Evolutionary conservation across 2,329 filamentous ascomycete genomes (phyloP).

Genomic region (Ophiostoma quercus): DNA sequence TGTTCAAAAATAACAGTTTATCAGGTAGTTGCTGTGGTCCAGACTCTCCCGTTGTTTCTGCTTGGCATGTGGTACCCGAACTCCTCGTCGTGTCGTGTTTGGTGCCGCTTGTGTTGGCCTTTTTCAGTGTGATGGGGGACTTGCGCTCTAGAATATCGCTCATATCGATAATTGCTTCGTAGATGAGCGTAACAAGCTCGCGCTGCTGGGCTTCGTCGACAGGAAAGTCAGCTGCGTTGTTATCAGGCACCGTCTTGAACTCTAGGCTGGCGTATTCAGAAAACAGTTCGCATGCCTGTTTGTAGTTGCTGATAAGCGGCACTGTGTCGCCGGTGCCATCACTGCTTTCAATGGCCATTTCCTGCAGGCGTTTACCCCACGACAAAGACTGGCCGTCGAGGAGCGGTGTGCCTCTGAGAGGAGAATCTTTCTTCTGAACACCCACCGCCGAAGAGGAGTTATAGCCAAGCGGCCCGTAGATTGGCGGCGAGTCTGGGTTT

Average conservation of each 20-base stretch:
- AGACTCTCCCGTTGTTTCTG: not conserved
- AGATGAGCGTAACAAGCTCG: conserved; percentile 31
- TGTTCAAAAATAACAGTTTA: not conserved
- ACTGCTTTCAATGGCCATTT: conserved; percentile 15
- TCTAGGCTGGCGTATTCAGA: conserved; percentile 26
- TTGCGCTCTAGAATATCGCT: conserved; percentile 25
- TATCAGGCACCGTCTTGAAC: conserved; percentile 18
- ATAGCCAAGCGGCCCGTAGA: conserved; percentile 11
- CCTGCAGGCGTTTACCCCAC: conserved; percentile 23
- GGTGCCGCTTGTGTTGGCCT: not conserved
- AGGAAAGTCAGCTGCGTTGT: conserved; percentile 24
- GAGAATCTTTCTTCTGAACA: conserved; percentile 4
- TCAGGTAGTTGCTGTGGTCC: not conserved
- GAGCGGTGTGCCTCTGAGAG: conserved; percentile 21
- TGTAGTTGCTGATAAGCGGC: conserved; percentile 22
- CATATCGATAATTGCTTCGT: conserved; percentile 30
- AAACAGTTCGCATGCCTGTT: conserved; percentile 22
- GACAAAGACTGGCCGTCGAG: conserved; percentile 18
- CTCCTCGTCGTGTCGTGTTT: not conserved
- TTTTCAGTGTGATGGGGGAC: conserved; percentile 18
- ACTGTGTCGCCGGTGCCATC: not conserved
- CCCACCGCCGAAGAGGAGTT: not conserved
- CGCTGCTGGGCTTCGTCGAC: conserved; percentile 28
- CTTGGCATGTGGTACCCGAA: not conserved
- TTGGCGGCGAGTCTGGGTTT: conserved; percentile 12